Conservation (phyloP, 768 basidiomycete genomes). For the Ramaria rubella region DNA sequence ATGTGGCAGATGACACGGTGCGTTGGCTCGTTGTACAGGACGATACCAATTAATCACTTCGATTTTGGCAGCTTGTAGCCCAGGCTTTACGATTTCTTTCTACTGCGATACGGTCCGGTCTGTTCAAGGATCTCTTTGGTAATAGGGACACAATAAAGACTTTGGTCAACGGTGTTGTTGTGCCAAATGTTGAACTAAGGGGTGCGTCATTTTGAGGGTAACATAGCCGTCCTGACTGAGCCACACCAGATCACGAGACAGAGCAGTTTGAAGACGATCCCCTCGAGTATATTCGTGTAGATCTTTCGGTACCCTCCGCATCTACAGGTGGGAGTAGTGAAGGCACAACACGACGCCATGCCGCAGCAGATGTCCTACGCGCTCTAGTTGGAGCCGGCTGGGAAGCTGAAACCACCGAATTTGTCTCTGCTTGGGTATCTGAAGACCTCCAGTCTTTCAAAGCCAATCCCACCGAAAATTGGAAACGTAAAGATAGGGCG, state of each 20-base stretch:
- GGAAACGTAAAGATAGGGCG: slow-evolving; percentile 92
- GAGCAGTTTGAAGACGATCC: slow-evolving; percentile 98
- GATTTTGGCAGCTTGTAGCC: slow-evolving; percentile 61
- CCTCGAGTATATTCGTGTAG: slow-evolving; percentile 86
- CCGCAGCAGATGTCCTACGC: slow-evolving; percentile 92
- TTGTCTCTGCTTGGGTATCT: slow-evolving; percentile 80
- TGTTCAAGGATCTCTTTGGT: slow-evolving; percentile 55
- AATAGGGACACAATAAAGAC: slow-evolving; percentile 70
- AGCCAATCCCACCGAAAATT: slow-evolving; percentile 47
- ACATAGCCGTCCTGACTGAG: not conserved
- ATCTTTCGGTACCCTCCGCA: slow-evolving; percentile 60
- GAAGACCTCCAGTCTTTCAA: slow-evolving; percentile 64
- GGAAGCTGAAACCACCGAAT: slow-evolving; percentile 80
- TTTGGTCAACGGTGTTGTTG: slow-evolving; percentile 82
- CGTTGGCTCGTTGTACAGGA: slow-evolving; percentile 15
- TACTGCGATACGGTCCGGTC: slow-evolving; percentile 82
- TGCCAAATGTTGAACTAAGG: slow-evolving; percentile 87
- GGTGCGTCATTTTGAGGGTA: slow-evolving; percentile 24
- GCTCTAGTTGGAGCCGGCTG: slow-evolving; percentile 68
- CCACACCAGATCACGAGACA: slow-evolving; percentile 62
- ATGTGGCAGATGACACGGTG: slow-evolving; percentile 69
- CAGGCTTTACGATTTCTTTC: slow-evolving; percentile 89
- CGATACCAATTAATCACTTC: not conserved
- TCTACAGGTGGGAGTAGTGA: slow-evolving; percentile 47
- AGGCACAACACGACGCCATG: slow-evolving; percentile 79